A percentile compares a stretch with the other conserved stretches of the same genome.
phyloP scores from a whole-genome alignment of 129 eudicot genomes.

The Helianthus annuus region DNA sequence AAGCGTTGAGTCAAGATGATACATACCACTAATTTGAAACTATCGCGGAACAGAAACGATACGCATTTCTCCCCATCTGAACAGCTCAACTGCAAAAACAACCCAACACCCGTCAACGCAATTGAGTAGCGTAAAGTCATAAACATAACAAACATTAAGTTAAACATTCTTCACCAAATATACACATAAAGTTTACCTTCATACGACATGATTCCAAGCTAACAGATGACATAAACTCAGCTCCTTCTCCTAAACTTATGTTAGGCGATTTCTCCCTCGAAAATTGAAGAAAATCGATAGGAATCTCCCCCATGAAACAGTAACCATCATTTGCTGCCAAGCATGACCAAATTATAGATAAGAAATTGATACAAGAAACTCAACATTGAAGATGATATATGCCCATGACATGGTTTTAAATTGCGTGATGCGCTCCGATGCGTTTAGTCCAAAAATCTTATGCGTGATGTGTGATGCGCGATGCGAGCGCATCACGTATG shows the following conservation, averaged over 20 bases:
- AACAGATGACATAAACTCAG: conserved; percentile 55
- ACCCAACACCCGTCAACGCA: background rate
- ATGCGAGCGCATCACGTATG: too few species aligned
- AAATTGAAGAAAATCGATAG: conserved; percentile 54
- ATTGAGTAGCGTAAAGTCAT: conserved; percentile 13
- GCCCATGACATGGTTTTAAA: too few species aligned
- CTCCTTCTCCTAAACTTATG: conserved; percentile 55
- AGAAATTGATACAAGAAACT: conserved; percentile 1
- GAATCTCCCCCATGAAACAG: conserved; percentile 69
- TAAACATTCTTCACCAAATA: background rate
- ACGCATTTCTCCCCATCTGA: conserved; percentile 47
- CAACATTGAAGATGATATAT: background rate
- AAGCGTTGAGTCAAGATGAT: background rate
- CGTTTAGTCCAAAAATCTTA: too few species aligned
- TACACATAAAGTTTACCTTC: conserved; percentile 50
- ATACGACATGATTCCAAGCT: conserved; percentile 60
- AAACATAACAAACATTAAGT: background rate
- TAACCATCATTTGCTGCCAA: conserved; percentile 50
- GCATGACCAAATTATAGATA: conserved; percentile 4
- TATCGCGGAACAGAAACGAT: conserved; percentile 48
- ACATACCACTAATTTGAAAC: conserved; percentile 54
- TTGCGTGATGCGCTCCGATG: too few species aligned
- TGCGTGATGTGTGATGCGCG: too few species aligned
- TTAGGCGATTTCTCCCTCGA: conserved; percentile 70
- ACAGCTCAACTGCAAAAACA: conserved; percentile 52